Evolutionary conservation across 1,284 basidiomycete species (phyloP).

Genomic region (Cutaneotrichosporon arboriforme): DNA sequence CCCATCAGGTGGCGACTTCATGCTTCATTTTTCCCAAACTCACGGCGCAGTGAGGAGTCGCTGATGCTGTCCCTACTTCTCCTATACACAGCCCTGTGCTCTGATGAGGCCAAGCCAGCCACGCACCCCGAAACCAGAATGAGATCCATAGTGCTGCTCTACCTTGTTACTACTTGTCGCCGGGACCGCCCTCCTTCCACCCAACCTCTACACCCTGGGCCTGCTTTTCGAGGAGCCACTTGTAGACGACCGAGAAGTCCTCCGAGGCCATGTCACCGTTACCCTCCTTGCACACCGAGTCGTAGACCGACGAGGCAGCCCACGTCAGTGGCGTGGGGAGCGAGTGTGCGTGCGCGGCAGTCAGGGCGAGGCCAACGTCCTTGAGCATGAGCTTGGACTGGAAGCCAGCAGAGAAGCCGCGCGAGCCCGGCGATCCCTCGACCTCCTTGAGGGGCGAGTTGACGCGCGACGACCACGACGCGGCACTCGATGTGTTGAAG

Average conservation of each 20-base stretch:
- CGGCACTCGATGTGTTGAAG: slow-evolving; percentile 40
- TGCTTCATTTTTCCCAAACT: no score
- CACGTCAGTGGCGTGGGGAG: slow-evolving; percentile 40
- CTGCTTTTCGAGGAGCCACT: slow-evolving; percentile 42
- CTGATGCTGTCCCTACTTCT: no score
- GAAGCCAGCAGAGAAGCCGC: slow-evolving; percentile 38
- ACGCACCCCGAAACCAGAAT: no score
- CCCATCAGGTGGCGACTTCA: no score
- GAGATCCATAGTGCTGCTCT: no score
- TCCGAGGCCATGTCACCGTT: slow-evolving; percentile 31
- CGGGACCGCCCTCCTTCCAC: slow-evolving; percentile 34
- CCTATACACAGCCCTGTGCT: no score
- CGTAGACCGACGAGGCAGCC: slow-evolving; percentile 40
- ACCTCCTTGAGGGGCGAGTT: slow-evolving; percentile 40
- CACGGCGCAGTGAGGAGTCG: no score
- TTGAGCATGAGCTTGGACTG: slow-evolving; percentile 44
- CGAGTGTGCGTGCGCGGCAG: slow-evolving; percentile 30
- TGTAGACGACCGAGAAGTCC: slow-evolving; percentile 45
- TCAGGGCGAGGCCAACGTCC: slow-evolving; percentile 41
- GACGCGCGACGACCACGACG: slow-evolving; percentile 42
- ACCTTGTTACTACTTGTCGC: no score
- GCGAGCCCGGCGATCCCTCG: slow-evolving; percentile 31
- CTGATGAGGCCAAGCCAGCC: no score
- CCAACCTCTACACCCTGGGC: slow-evolving; percentile 37
- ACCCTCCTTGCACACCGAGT: slow-evolving; percentile 33